Evolutionary conservation across 768 basidiomycete genomes (phyloP).

Genomic region (Filobasidium wieringae): DNA sequence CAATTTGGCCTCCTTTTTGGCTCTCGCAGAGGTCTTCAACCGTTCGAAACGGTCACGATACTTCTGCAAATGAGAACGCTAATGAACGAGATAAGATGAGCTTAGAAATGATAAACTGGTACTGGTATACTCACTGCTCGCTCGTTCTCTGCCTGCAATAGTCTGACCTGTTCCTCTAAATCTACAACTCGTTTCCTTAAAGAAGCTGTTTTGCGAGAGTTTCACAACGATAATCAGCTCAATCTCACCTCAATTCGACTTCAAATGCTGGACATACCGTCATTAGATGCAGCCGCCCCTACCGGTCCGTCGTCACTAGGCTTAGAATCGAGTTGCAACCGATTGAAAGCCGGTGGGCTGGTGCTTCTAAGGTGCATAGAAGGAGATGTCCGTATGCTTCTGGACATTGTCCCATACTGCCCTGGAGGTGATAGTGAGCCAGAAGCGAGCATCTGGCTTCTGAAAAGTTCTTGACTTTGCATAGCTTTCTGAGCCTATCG

Average conservation of each 20-base stretch:
- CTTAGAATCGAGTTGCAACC: no score
- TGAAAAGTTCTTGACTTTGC: slow-evolving; percentile 21
- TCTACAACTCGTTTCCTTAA: slow-evolving; percentile 15
- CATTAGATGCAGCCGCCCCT: background rate
- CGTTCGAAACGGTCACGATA: slow-evolving; percentile 30
- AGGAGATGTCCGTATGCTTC: no score
- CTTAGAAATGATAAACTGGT: no score
- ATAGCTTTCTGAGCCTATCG: slow-evolving; percentile 21
- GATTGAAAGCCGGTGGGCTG: no score
- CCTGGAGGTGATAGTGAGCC: background rate
- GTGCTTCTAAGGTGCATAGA: no score
- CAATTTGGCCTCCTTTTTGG: slow-evolving; percentile 28
- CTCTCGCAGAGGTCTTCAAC: slow-evolving; percentile 24
- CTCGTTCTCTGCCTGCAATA: slow-evolving; percentile 28
- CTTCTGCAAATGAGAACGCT: slow-evolving; percentile 22
- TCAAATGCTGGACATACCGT: background rate
- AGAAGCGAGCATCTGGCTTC: background rate
- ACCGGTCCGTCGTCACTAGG: background rate
- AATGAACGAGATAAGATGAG: background rate
- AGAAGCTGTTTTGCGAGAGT: background rate
- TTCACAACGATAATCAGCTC: background rate
- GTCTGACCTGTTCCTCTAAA: slow-evolving; percentile 27
- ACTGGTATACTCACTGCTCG: slow-evolving; percentile 21
- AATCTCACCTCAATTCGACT: background rate
- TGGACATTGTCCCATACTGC: no score